Evolutionary conservation across 805 yeast genomes (phyloP), one percentile per base, ranked within the genome.

Genomic region (Candida schatavii): DNA sequence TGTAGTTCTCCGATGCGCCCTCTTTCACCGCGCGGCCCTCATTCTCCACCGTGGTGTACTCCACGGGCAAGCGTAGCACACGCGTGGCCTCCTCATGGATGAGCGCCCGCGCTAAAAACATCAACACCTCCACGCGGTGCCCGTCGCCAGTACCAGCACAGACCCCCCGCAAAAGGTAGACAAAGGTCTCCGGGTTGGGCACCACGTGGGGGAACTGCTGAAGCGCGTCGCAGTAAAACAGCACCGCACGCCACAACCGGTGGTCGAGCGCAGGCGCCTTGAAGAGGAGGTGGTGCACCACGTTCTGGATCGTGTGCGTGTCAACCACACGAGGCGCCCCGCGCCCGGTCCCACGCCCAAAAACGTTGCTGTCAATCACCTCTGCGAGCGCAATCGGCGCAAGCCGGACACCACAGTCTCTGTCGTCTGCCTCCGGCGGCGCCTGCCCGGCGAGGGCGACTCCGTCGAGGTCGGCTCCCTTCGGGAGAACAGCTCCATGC

Each of bases 1-100:
- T 46, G 34, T 46, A 52, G 35, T 47, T 48, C 37, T 55, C 58
- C 2, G 54, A 47, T 4, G 41, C 21, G 2, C 41, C 35, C 27
- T 40, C 36, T 6, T 5, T 27, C 3, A n/a, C 19, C 14, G 14
- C 29, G 11, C 22, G 30, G 14, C 35, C 41, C 18, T 14, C 37
- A 17, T 21, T 25, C 21, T 18, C 23, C 10, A 31, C 18, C 21
- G n/a, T 25, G 2, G 38, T 31, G 13, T 28, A 15, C 18, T 50
- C 55, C 3, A 26, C 31, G 1, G 56, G 55, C 14, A 55, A 40
- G 4, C 33, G 32, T n/a, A 52, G 40, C n/a, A 35, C 37, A 18
- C 26, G 18, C 3, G 44, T 43, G 19, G 49, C 45, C 18, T 38
- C 41, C 22, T 54, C 56, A 32, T 50, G 43, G 15, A 52, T 39